Evolutionary conservation across 768 basidiomycete genomes (phyloP).

Genomic region (Naganishia onofrii): DNA sequence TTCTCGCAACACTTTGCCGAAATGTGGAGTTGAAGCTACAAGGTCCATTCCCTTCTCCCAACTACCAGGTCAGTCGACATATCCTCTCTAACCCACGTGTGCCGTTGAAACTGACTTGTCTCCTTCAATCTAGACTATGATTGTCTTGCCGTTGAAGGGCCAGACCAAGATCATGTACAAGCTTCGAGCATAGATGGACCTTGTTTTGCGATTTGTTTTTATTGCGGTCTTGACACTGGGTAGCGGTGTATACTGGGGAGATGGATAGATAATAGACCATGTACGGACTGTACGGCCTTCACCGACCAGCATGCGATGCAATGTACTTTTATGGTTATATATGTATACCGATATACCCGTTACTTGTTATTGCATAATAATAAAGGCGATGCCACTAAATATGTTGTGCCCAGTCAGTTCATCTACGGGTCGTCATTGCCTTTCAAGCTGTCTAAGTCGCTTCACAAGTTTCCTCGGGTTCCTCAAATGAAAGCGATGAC

Average conservation of each 20-base stretch:
- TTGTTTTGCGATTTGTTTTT: background rate
- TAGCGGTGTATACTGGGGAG: background rate
- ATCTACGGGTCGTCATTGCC: no score
- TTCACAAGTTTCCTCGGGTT: no score
- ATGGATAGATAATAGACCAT: background rate
- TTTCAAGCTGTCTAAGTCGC: no score
- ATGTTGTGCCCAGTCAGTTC: no score
- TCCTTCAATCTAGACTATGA: constrained; percentile 71
- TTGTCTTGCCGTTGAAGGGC: constrained; percentile 67
- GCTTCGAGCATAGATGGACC: constrained; percentile 18
- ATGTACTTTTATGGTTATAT: background rate
- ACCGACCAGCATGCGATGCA: background rate
- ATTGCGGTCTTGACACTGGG: background rate
- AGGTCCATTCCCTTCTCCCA: constrained; percentile 68
- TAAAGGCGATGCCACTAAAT: no score
- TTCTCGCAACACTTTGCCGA: constrained; percentile 75
- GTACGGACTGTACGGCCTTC: no score
- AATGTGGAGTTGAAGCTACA: constrained; percentile 71
- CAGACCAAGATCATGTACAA: constrained; percentile 37
- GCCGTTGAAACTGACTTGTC: background rate
- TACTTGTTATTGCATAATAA: no score
- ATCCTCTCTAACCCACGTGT: constrained; percentile 1
- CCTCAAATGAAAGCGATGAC: no score
- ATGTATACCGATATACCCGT: no score
- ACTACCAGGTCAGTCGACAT: constrained; percentile 73